Conservation (phyloP, 2,329 filamentous ascomycete species). For the Waltergamsia citrina region DNA sequence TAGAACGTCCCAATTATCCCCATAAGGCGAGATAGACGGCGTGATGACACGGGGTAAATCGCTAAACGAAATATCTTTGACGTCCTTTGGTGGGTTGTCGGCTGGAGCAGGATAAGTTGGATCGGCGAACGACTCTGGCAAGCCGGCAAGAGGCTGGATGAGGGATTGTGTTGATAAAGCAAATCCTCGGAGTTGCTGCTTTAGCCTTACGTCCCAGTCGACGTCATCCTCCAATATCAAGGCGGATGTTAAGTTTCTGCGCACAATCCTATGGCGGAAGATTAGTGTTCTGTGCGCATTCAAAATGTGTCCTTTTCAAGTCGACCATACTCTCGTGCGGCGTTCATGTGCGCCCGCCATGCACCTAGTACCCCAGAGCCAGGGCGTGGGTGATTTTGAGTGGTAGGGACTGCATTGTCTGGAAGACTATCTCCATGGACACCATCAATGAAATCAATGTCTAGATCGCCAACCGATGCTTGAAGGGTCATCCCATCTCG, state of each 20-base stretch:
- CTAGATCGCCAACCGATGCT: conserved; percentile 32
- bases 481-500: conserved; percentile 38
- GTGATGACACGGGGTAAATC: conserved; percentile 8
- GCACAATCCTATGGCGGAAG: conserved; percentile 26
- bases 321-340: conserved; percentile 21
- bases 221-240: conserved; percentile 47
- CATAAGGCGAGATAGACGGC: conserved; percentile 28
- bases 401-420: conserved; percentile 24
- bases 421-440: conserved; percentile 25
- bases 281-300: not conserved
- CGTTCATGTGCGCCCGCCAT: conserved; percentile 31
- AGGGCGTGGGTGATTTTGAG: conserved; percentile 18
- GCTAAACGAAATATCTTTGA: conserved; percentile 12
- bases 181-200: conserved; percentile 33
- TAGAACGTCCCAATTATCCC: conserved; percentile 40
- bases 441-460: conserved; percentile 36
- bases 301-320: conserved; percentile 2
- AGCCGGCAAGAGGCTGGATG: conserved; percentile 16
- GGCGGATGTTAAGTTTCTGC: conserved; percentile 33
- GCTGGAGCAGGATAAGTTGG: conserved; percentile 12
- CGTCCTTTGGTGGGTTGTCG: conserved; percentile 7
- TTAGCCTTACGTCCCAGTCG: conserved; percentile 46
- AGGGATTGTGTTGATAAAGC: conserved; percentile 25
- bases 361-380: conserved; percentile 17
- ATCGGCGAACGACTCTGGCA: conserved; percentile 11